Evolutionary conservation across 2,329 filamentous ascomycete genomes (phyloP).

Genomic region (Nemania sp.): DNA sequence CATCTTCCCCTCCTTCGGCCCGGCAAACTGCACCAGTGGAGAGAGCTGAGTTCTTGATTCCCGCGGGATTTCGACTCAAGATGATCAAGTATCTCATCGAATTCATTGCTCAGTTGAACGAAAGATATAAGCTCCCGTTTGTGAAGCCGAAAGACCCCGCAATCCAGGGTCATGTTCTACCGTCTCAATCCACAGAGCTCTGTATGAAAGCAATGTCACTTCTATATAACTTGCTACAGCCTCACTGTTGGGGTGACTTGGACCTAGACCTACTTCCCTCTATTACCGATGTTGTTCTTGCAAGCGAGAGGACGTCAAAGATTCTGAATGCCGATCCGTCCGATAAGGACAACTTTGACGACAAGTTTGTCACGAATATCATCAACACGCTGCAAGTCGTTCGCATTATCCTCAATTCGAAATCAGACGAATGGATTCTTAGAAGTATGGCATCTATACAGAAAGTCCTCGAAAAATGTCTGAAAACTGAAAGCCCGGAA

Average conservation of each 20-base stretch:
- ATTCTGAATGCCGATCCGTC: slow-evolving; percentile 61
- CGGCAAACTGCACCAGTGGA: slow-evolving; percentile 53
- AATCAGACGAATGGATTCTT: slow-evolving; percentile 88
- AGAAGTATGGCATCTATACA: slow-evolving; percentile 77
- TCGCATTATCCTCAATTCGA: slow-evolving; percentile 84
- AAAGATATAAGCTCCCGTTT: slow-evolving; percentile 78
- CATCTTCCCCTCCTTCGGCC: slow-evolving; percentile 58
- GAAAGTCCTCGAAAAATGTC: slow-evolving; percentile 84
- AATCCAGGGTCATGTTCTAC: slow-evolving; percentile 50
- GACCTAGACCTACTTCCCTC: slow-evolving; percentile 91
- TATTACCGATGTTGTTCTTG: slow-evolving; percentile 82
- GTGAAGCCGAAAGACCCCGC: slow-evolving; percentile 63
- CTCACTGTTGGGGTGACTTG: slow-evolving; percentile 87
- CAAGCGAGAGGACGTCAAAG: slow-evolving; percentile 73
- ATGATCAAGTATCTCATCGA: slow-evolving; percentile 95
- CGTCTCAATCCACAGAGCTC: slow-evolving; percentile 70
- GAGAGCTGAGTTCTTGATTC: slow-evolving; percentile 68
- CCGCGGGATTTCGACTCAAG: slow-evolving; percentile 68
- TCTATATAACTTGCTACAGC: slow-evolving; percentile 81
- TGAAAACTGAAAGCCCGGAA: slow-evolving; percentile 87
- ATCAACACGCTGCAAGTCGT: slow-evolving; percentile 94
- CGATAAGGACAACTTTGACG: slow-evolving; percentile 74
- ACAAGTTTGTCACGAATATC: slow-evolving; percentile 83
- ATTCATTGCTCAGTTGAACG: slow-evolving; percentile 88
- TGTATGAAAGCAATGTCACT: slow-evolving; percentile 83